Percentiles rank a stretch among this genome's conserved stretches.
These are phyloP conservation scores for Pythium apleroticum DNA, from an alignment of 352 stramenopile species.

Conservation along the genomic window DNA sequence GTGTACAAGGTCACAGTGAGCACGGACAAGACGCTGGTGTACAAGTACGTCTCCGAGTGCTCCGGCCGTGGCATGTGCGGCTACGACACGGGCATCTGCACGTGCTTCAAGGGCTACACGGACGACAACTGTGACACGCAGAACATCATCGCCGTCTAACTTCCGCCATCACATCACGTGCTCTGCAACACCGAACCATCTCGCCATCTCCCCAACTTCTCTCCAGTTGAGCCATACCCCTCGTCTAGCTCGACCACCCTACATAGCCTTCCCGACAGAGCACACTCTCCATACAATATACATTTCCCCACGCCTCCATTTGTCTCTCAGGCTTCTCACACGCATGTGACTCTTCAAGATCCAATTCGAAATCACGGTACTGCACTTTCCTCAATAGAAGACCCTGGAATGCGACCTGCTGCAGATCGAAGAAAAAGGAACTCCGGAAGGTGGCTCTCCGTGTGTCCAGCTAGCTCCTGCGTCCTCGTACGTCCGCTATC, in stretches of 20 bases:
- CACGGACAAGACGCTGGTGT: slow-evolving; percentile 31
- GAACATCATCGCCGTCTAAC: slow-evolving; percentile 75
- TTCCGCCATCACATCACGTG: not conserved
- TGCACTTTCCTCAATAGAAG: not conserved
- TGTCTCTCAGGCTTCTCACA: not conserved
- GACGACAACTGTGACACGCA: slow-evolving; percentile 86
- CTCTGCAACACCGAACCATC: not conserved
- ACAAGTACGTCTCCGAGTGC: slow-evolving; percentile 76
- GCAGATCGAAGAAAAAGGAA: slow-evolving; percentile 4
- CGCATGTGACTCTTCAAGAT: slow-evolving; percentile 5
- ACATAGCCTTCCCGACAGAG: not conserved
- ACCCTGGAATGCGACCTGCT: not conserved
- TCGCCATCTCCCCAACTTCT: too few species aligned
- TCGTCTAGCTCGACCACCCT: too few species aligned
- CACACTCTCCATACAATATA: not conserved
- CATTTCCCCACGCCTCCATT: not conserved
- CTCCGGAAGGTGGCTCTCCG: not conserved
- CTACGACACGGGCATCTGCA: slow-evolving; percentile 67
- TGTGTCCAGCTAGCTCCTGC: not conserved
- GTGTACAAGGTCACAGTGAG: slow-evolving; percentile 41
- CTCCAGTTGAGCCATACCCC: too few species aligned
- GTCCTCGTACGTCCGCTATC: not conserved
- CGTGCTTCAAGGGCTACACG: slow-evolving; percentile 90
- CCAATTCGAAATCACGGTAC: not conserved
- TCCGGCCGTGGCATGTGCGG: slow-evolving; percentile 71